Evolutionary conservation across 1,139 yeast species (phyloP).

Genomic region (Eremothecium sinecaudum): DNA sequence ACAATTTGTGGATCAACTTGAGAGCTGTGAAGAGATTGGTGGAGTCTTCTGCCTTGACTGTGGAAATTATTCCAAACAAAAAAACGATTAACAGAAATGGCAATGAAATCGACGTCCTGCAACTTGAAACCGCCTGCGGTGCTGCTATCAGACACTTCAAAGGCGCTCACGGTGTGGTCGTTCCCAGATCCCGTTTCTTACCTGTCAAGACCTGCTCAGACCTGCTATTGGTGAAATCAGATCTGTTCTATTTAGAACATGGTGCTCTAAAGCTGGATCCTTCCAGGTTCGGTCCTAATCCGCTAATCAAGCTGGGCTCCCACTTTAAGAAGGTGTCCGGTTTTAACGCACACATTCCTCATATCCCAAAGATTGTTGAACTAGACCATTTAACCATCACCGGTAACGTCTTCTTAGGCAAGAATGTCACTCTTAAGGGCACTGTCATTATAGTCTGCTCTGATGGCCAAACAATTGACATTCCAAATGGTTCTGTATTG

Average conservation of each 20-base stretch:
- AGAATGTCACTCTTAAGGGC: conserved; percentile 85
- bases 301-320: conserved; percentile 90
- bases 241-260: conserved; percentile 80
- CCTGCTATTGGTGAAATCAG: conserved; percentile 90
- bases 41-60: conserved; percentile 70
- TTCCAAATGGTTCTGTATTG: conserved; percentile 89
- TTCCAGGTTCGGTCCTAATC: conserved; percentile 84
- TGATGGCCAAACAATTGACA: conserved; percentile 92
- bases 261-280: conserved; percentile 85
- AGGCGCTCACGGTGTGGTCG: conserved; percentile 96
- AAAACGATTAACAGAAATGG: conserved; percentile 71
- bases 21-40: conserved; percentile 89
- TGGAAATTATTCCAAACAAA: conserved; percentile 92
- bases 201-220: conserved; percentile 98
- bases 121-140: conserved; percentile 97
- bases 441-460: conserved; percentile 96
- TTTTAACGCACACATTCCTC: conserved; percentile 83
- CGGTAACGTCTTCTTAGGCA: conserved; percentile 89
- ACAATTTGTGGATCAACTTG: conserved; percentile 94
- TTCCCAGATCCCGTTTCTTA: conserved; percentile 93
- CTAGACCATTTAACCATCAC: conserved; percentile 95
- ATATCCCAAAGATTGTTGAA: conserved; percentile 93
- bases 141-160: conserved; percentile 96
- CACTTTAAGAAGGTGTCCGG: conserved; percentile 92
- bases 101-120: conserved; percentile 77